Percentiles rank a stretch among this genome's conserved stretches.
phyloP scores from a whole-genome alignment of 768 basidiomycete genomes.

The Roridomyces roridus region DNA sequence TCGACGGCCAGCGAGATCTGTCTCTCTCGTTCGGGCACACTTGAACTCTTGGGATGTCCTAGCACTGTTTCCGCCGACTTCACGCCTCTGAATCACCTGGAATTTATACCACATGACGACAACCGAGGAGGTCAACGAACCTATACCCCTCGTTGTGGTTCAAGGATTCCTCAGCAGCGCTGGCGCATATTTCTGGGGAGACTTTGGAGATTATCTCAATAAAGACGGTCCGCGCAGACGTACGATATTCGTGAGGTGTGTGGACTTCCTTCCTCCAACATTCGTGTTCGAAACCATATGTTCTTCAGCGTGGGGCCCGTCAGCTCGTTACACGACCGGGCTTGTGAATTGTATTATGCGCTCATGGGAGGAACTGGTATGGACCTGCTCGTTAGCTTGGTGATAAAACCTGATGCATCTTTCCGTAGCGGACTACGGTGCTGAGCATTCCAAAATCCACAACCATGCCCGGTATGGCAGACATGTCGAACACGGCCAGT shows the following conservation, averaged over 20 bases:
- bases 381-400: neutral
- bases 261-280: neutral
- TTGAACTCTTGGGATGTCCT: too few species aligned
- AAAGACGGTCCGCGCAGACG: constrained; percentile 25
- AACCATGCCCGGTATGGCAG: constrained; percentile 51
- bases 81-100: too few species aligned
- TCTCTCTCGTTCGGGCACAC: too few species aligned
- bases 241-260: constrained; percentile 28
- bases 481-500: constrained; percentile 43
- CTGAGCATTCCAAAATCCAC: constrained; percentile 43
- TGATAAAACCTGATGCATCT: neutral
- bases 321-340: constrained; percentile 58
- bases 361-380: constrained; percentile 51
- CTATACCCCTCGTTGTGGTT: constrained; percentile 50
- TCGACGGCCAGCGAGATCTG: too few species aligned
- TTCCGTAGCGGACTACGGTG: constrained; percentile 52
- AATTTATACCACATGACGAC: too few species aligned
- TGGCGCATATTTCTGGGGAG: constrained; percentile 46
- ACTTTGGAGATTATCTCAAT: constrained; percentile 41
- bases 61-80: too few species aligned
- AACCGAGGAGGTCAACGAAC: constrained; percentile 7
- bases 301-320: constrained; percentile 51
- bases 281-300: neutral
- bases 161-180: constrained; percentile 52
- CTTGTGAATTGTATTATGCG: constrained; percentile 56